Conservation (phyloP, 192 early-diverging fungal genomes). For the Rhizophlyctis rosea region DNA sequence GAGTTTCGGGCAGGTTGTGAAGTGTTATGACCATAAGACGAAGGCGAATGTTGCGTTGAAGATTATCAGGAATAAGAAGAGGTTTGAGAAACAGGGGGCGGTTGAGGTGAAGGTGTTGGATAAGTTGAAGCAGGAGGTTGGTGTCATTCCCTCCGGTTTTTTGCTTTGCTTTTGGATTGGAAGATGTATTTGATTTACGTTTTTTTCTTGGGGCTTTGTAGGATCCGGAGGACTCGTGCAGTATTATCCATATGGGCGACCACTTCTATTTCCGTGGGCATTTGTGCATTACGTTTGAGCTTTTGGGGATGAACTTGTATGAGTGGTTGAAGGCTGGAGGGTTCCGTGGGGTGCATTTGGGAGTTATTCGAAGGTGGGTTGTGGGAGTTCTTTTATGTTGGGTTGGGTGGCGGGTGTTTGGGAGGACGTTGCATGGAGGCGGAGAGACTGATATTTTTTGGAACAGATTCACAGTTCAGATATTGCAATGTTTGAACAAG, state of each 20-base stretch:
- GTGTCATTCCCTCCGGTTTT: no score
- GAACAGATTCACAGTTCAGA: conserved; percentile 68
- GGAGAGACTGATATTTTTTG: neutral
- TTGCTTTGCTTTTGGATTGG: neutral
- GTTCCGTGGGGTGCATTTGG: conserved; percentile 83
- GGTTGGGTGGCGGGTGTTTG: neutral
- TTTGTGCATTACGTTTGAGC: conserved; percentile 91
- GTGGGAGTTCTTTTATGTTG: neutral
- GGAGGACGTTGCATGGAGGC: neutral
- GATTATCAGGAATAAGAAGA: conserved; percentile 93
- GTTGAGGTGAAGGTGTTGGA: conserved; percentile 95
- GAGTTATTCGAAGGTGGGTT: conserved; percentile 66
- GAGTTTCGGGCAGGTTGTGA: conserved; percentile 92
- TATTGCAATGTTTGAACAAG: conserved; percentile 77
- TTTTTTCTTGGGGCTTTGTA: conserved; percentile 19
- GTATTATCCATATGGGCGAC: conserved; percentile 85
- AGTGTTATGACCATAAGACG: conserved; percentile 91
- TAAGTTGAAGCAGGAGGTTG: conserved; percentile 73
- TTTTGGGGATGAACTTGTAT: conserved; percentile 92
- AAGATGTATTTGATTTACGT: conserved; percentile 4
- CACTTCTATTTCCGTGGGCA: conserved; percentile 94
- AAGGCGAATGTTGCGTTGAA: conserved; percentile 85
- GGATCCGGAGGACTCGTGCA: conserved; percentile 78
- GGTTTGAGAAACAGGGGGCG: conserved; percentile 92
- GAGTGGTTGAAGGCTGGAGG: conserved; percentile 93